phyloP scores from a whole-genome alignment of 495 filamentous ascomycete species.

The Lasiosphaeriaceae sp. region DNA sequence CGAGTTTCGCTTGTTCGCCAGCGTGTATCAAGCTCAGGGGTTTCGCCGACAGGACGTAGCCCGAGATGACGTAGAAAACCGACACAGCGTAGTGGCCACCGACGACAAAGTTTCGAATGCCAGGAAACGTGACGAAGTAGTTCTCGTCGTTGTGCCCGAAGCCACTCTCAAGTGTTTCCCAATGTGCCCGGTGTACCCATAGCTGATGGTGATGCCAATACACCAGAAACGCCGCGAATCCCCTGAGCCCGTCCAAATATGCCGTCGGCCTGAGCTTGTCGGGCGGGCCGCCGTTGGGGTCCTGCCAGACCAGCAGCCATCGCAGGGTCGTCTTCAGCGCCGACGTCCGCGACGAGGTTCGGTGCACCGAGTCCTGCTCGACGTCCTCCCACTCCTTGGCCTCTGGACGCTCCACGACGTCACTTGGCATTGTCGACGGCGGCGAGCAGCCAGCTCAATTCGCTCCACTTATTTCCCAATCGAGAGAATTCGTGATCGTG shows the following conservation, averaged over 20 bases:
- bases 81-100: conserved; percentile 54
- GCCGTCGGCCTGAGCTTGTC: conserved; percentile 34
- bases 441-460: neutral
- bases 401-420: neutral
- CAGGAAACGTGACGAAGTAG: conserved; percentile 37
- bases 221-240: conserved; percentile 45
- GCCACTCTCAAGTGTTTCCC: conserved; percentile 27
- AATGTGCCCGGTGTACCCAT: conserved; percentile 30
- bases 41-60: conserved; percentile 49
- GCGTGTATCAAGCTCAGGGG: conserved; percentile 48
- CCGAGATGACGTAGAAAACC: conserved; percentile 47
- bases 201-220: conserved; percentile 46
- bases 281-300: neutral
- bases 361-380: neutral
- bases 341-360: conserved; percentile 8
- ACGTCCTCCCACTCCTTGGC: conserved; percentile 19
- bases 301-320: conserved; percentile 9
- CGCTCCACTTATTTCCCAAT: too few relatives aligned
- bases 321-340: neutral
- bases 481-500: too few relatives aligned
- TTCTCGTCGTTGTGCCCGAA: conserved; percentile 33
- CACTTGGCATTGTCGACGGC: neutral
- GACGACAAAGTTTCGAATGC: conserved; percentile 35
- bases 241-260: conserved; percentile 46
- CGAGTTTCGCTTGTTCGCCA: conserved; percentile 36